Base-by-base conservation (phyloP, 768 basidiomycete genomes). In the Strobilomyces echinocephalus region DNA sequence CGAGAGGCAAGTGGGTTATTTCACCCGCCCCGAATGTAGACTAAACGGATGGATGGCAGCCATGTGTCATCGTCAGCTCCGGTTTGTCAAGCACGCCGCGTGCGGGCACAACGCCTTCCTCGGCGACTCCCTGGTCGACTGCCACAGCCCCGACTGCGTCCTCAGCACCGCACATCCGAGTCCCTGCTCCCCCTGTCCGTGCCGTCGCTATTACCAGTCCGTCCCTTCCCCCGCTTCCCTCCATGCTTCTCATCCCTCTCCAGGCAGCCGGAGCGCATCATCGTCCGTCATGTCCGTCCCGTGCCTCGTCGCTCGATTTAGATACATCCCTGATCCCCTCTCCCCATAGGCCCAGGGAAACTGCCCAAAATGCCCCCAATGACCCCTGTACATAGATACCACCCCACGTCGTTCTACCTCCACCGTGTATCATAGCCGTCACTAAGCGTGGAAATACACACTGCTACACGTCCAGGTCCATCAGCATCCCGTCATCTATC, bases 41-140 rank as follows among this genome's bases (percentile, higher is more conserved):
- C 44, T 48, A 49, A 49, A 36, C 5, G 3, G 47, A 39, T 14
- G 3, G 47, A 39, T 14, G 46, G 15, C 4, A 21, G 15, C 24
- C 8, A 88, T 88, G 86, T 88, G 86, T 73, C 79, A 82, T 67
- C 78, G 83, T 58, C 73, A 72, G 48, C 78, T 87, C 62, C 74
- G 69, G 59, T 79, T 85, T 67, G 69, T 65, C 52, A 76, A 72
- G 62, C 78, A 74, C 58, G 65, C 62, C 31, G 67, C 38, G n/a
- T 88, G 87, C 71, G 73, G 73, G n/a, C 84, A 87, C 66, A 69
- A 77, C 61, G 72, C 73, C 14, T 80, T 76, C 62, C 69, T 63
- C 36, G 64, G 70, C 14, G 74, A 82, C 50, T 43, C 49, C 42
- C n/a, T 70, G 63, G 48, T 78, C 69, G 87, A 88, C 70, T 88